Percentiles rank a stretch among this genome's conserved stretches.
phyloP scores from a whole-genome alignment of 2,329 filamentous ascomycete species.

The Epichloe bromicola region DNA sequence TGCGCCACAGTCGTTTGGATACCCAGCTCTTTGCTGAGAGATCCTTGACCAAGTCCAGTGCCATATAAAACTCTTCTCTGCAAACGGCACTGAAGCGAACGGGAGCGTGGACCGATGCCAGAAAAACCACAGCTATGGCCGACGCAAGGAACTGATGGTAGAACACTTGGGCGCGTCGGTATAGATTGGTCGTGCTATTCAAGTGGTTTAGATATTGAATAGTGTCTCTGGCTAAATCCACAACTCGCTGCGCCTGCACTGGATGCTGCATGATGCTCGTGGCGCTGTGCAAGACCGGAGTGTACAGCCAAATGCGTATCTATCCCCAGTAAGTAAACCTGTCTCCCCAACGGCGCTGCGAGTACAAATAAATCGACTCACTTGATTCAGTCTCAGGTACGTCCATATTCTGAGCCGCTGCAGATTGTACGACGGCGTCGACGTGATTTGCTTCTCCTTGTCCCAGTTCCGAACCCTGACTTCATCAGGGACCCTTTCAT shows the following conservation, averaged over 20 bases:
- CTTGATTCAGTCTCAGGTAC: conserved; percentile 74
- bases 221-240: conserved; percentile 65
- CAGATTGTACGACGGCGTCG: conserved; percentile 48
- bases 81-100: conserved; percentile 55
- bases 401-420: conserved; percentile 71
- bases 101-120: conserved; percentile 64
- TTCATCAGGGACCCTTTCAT: conserved; percentile 55
- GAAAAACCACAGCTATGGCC: conserved; percentile 61
- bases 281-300: conserved; percentile 73
- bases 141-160: conserved; percentile 73
- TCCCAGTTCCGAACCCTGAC: conserved; percentile 47
- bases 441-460: conserved; percentile 36
- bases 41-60: conserved; percentile 59
- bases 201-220: conserved; percentile 58
- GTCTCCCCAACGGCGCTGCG: background rate
- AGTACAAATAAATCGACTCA: conserved; percentile 11
- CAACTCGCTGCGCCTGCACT: conserved; percentile 57
- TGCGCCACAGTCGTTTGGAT: conserved; percentile 60
- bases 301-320: conserved; percentile 79
- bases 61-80: conserved; percentile 67
- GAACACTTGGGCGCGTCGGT: conserved; percentile 58
- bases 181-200: conserved; percentile 60
- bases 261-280: conserved; percentile 70
- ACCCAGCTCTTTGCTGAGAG: conserved; percentile 60
- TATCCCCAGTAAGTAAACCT: conserved; percentile 5